phyloP scores from a whole-genome alignment of 495 filamentous ascomycete species.

The Xylaria castorea region DNA sequence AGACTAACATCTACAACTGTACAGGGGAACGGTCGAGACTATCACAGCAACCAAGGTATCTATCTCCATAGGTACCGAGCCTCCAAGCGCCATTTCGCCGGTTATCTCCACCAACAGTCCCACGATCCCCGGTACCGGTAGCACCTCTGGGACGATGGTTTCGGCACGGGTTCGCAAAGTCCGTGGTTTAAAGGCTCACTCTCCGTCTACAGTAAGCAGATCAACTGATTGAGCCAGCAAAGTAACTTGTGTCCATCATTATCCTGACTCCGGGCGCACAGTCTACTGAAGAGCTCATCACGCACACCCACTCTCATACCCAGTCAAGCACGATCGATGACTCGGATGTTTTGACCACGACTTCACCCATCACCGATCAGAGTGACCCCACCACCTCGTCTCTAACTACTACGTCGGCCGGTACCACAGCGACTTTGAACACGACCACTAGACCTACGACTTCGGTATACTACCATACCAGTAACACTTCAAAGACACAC shows the following conservation, averaged over 20 bases:
- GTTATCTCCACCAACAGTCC: neutral
- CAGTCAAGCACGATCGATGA: conserved; percentile 13
- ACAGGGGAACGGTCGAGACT: conserved; percentile 18
- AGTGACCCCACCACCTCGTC: neutral
- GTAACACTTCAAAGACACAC: no score
- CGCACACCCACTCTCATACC: neutral
- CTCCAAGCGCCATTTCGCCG: neutral
- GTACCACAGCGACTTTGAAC: neutral
- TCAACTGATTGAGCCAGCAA: neutral
- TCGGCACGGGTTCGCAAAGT: neutral
- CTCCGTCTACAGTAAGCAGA: neutral
- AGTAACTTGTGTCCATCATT: neutral
- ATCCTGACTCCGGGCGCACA: neutral
- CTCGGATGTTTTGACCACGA: neutral
- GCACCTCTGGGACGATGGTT: neutral
- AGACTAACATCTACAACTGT: neutral
- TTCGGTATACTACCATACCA: neutral
- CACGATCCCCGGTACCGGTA: neutral
- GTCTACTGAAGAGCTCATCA: neutral
- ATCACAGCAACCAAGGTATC: conserved; percentile 15
- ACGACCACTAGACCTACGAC: neutral
- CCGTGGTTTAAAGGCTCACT: neutral
- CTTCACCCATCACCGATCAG: neutral
- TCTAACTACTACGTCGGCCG: neutral
- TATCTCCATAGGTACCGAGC: conserved; percentile 17